Evolutionary conservation across 2,329 filamentous ascomycete species (phyloP), one percentile per base, ranked within the genome.

Genomic region (Colletotrichum sp.): DNA sequence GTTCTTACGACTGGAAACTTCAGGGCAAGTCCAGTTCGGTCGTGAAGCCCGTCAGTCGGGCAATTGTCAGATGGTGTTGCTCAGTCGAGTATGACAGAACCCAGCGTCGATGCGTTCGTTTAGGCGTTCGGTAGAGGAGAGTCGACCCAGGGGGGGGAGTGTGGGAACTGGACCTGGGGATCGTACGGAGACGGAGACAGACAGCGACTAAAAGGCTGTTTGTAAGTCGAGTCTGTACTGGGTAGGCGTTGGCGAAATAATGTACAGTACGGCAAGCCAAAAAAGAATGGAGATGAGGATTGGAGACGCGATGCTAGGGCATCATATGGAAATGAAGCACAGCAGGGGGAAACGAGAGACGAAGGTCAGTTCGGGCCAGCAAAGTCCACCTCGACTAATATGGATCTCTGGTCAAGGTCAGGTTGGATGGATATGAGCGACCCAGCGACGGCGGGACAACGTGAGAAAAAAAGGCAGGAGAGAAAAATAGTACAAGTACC

Each of bases 371-470:
- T 69, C 48, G 73, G 70, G 48, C 58, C 73, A 73, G 59, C 63
- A 48, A 48, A 73, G 64, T 56, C 73, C 69, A 75, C 69, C 64
- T 68, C 28, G 34, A 64, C 58, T 73, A 68, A 73, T 75, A 75
- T 75, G 73, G 73, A 73, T 75, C 73, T 75, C 43, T 52, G 43
- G 64, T 73, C 69, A 73, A 43, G 56, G 38, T 59, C 43, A 52
- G 43, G 43, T 13, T 52, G 43, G 43, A 52, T 73, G 73, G 73
- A 75, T 75, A 73, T 75, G 58, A 69, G 26, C 18, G 70, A 32
- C 73, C 73, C 64, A 75, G 73, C 73, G 73, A 75, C 73, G 58
- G 73, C 73, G 73, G 73, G 73, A 73, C 73, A 75, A 75, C 73
- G 71, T 69, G 58, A 73, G 32, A n/a, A 55, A 64, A 72, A 72